phyloP scores from a whole-genome alignment of 805 yeast genomes.

The Brettanomyces anomalus region DNA sequence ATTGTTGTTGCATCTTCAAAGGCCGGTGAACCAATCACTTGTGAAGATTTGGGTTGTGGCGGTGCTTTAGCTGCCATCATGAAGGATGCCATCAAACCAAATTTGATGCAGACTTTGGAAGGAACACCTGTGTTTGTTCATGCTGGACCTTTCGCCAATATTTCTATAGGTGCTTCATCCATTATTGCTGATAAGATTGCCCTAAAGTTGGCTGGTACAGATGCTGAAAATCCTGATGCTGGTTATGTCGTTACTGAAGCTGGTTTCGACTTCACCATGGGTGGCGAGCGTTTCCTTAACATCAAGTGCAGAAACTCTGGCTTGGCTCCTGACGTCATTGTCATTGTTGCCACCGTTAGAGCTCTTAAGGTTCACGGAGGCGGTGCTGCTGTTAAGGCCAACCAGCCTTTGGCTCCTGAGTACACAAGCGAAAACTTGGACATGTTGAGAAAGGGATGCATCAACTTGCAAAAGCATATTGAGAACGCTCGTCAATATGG shows the following conservation, averaged over 20 bases:
- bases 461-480: constrained; percentile 86
- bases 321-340: constrained; percentile 79
- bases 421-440: constrained; percentile 78
- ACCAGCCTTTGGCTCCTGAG: constrained; percentile 74
- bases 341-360: constrained; percentile 90
- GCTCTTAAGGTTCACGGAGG: constrained; percentile 98
- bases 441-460: constrained; percentile 68
- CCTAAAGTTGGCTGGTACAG: constrained; percentile 74
- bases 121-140: constrained; percentile 97
- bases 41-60: constrained; percentile 91
- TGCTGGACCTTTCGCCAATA: constrained; percentile 97
- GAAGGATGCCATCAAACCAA: constrained; percentile 95
- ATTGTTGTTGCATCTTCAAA: constrained; percentile 81
- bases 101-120: constrained; percentile 92
- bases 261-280: constrained; percentile 98
- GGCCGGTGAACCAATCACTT: constrained; percentile 76
- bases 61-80: constrained; percentile 92
- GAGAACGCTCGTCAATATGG: constrained; percentile 76
- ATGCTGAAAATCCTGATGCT: constrained; percentile 32
- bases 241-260: constrained; percentile 97
- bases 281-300: constrained; percentile 95
- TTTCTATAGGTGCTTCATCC: constrained; percentile 93
- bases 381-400: constrained; percentile 94
- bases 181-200: constrained; percentile 91
- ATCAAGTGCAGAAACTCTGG: constrained; percentile 94